Evolutionary conservation across 2,329 filamentous ascomycete species (phyloP).

Genomic region (Colletotrichum scovillei): DNA sequence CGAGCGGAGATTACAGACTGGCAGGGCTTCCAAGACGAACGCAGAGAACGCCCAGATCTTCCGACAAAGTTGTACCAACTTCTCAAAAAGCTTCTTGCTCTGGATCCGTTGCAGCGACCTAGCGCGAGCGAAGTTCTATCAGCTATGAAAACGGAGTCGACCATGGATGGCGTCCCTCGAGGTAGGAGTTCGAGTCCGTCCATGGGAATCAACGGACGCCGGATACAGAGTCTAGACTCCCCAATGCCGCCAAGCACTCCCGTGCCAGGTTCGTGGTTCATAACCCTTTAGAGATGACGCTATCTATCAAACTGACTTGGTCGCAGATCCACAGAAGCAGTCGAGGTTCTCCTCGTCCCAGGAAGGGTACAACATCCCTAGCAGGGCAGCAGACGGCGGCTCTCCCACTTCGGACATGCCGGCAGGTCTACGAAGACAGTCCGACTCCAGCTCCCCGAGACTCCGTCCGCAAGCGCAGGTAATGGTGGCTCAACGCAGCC

Average conservation of each 20-base stretch:
- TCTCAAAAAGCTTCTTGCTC: slow-evolving; percentile 81
- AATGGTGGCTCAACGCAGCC: slow-evolving; percentile 55
- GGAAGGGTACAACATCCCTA: slow-evolving; percentile 42
- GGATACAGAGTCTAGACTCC: slow-evolving; percentile 68
- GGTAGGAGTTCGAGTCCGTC: slow-evolving; percentile 47
- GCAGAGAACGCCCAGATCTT: slow-evolving; percentile 80
- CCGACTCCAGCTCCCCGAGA: slow-evolving; percentile 42
- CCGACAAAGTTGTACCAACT: slow-evolving; percentile 88
- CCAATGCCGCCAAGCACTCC: slow-evolving; percentile 62
- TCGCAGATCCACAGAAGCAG: slow-evolving; percentile 47
- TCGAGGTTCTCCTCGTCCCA: slow-evolving; percentile 42
- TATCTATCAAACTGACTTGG: slow-evolving; percentile 32
- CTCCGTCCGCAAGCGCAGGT: slow-evolving; percentile 40
- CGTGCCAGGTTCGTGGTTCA: slow-evolving; percentile 50
- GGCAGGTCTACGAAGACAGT: slow-evolving; percentile 47
- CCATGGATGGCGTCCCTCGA: slow-evolving; percentile 54
- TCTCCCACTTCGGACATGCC: slow-evolving; percentile 42
- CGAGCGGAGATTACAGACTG: slow-evolving; percentile 88
- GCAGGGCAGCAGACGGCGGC: slow-evolving; percentile 38
- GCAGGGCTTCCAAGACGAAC: slow-evolving; percentile 86
- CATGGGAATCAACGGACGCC: slow-evolving; percentile 54
- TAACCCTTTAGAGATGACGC: slow-evolving; percentile 7
- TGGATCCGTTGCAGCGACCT: slow-evolving; percentile 81
- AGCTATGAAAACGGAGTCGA: slow-evolving; percentile 77
- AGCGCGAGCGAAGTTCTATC: slow-evolving; percentile 86